Conservation (phyloP, 257 asterid species). For the Misopates orontium region DNA sequence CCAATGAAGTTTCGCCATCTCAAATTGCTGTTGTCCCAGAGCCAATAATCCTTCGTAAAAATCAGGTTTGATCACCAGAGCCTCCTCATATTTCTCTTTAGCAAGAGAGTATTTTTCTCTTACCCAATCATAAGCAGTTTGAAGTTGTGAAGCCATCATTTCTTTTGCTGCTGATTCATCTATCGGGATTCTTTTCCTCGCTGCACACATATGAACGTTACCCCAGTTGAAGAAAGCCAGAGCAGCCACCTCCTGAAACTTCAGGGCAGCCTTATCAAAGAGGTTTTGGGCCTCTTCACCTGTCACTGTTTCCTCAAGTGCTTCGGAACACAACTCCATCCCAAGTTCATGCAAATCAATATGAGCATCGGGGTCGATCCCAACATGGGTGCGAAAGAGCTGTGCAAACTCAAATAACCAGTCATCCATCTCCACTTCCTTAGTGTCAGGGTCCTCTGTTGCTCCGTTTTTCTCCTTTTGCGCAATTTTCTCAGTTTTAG, state of each 20-base stretch:
- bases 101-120: slow-evolving; percentile 79
- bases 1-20: slow-evolving; percentile 98
- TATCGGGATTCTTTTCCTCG: slow-evolving; percentile 86
- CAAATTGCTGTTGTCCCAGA: slow-evolving; percentile 92
- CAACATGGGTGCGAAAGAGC: slow-evolving; percentile 85
- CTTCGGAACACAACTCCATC: slow-evolving; percentile 97
- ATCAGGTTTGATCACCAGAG: slow-evolving; percentile 70
- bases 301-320: slow-evolving; percentile 87
- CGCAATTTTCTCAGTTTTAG: slow-evolving; percentile 40
- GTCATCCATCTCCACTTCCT: slow-evolving; percentile 98
- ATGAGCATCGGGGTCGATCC: slow-evolving; percentile 94
- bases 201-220: slow-evolving; percentile 97
- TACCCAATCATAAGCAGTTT: slow-evolving; percentile 84
- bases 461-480: slow-evolving; percentile 49
- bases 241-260: slow-evolving; percentile 97
- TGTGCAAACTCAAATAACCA: slow-evolving; percentile 98
- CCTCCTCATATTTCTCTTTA: slow-evolving; percentile 79
- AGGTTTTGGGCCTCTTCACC: slow-evolving; percentile 89
- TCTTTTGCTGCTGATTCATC: slow-evolving; percentile 82
- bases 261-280: slow-evolving; percentile 76
- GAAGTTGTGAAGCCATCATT: slow-evolving; percentile 66
- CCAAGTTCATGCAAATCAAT: slow-evolving; percentile 95
- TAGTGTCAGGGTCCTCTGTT: slow-evolving; percentile 61
- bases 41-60: slow-evolving; percentile 90
- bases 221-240: slow-evolving; percentile 98